A percentile compares a stretch with the other conserved stretches of the same genome.
Conservation (phyloP, 2,329 filamentous ascomycete genomes). For the Monilinia fructicola region DNA sequence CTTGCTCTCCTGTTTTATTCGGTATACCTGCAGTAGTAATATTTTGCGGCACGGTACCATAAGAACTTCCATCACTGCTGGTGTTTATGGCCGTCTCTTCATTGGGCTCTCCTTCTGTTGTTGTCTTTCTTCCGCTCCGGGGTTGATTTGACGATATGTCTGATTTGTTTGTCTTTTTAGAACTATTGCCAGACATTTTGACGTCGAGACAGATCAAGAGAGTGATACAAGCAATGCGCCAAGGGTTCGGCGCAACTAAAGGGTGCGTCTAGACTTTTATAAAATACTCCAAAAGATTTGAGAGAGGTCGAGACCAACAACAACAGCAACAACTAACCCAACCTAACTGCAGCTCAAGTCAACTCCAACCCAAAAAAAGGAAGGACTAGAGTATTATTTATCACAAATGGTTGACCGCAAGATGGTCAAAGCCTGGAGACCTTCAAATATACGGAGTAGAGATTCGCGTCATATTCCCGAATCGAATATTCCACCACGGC, state of each 20-base stretch:
- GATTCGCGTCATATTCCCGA: background rate
- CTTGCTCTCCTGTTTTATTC: conserved; percentile 13
- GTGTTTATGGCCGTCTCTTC: background rate
- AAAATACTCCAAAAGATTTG: background rate
- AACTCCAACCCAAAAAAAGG: background rate
- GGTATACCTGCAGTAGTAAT: background rate
- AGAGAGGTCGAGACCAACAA: conserved; percentile 1
- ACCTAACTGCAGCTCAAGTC: background rate
- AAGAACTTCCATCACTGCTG: conserved; percentile 10
- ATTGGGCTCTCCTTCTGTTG: background rate
- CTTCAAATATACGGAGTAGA: background rate
- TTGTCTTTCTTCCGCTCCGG: background rate
- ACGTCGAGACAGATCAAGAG: background rate
- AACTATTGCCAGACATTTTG: conserved; percentile 5
- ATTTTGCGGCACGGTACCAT: conserved; percentile 10
- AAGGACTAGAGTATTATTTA: background rate
- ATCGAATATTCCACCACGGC: background rate
- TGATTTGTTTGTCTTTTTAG: background rate
- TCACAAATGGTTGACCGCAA: background rate
- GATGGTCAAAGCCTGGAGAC: background rate
- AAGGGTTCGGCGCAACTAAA: background rate
- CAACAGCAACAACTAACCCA: background rate
- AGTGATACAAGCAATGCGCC: background rate
- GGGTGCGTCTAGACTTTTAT: background rate
- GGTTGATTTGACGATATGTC: background rate